Evolutionary conservation across 495 filamentous ascomycete genomes (phyloP), one percentile per base, ranked within the genome.

Genomic region (Xanthoparmelia taractica): DNA sequence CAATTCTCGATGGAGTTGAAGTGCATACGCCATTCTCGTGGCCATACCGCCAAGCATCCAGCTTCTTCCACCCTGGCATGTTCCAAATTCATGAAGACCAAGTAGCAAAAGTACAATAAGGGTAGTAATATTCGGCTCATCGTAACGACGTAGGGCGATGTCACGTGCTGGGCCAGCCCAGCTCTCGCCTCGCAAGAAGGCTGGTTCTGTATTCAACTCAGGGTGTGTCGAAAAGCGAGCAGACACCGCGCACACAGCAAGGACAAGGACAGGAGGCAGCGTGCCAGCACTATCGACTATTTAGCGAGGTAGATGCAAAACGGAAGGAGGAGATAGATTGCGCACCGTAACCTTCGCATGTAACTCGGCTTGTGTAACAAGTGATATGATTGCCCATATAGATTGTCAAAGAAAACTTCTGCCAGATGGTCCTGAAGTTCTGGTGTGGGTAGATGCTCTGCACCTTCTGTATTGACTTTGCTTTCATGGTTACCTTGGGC

Each of bases 361-460:
- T 91, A 98, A 68, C 92, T 97, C 25, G 93, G 92, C 71, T 96
- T 97, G 72, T 98, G 94, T 37, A 98, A 83, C n/a, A 98, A 76
- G 64, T 92, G 89, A 71, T 97, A 98, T 8, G 90, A 87, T 71
- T 98, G 94, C 27, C 94, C 94, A 72, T 98, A 98, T 5, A 98
- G 79, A 68, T 88, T 95, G 69, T 97, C 93, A 69, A 98, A 98
- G 73, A 92, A 98, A 0, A 96, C 87, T 73, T 97, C 92, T 18
- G 93, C 86, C 8, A 98, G 79, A 73, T 98, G 92, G 69, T 96
- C 90, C 72, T 98, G 94, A 20, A 98, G 83, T 47, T 96, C 93
- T 72, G 89, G 84, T 0, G 92, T 79, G 17, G 94, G 94, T 48
- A 98, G 75, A 60, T 88, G 86, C 69, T 95, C 91, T 11, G 84